Base-by-base conservation (phyloP, 139 green algal species). In the Micractinium conductrix region DNA sequence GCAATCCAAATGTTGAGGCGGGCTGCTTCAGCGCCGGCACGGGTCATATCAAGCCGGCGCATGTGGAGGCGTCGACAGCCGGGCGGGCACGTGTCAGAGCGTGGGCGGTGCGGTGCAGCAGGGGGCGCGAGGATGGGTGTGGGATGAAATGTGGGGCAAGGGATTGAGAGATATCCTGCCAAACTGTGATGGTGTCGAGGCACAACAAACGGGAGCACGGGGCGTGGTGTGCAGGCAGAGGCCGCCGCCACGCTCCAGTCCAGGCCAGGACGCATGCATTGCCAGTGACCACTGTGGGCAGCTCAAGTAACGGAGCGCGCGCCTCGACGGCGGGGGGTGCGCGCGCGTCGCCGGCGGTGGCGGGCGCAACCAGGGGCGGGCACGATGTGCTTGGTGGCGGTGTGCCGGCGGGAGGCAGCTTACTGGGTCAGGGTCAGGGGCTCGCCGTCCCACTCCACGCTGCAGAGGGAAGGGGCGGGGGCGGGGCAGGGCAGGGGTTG, bases 371-470 rank as follows among this genome's bases (percentile, higher is more conserved):
- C n/a, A n/a, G n/a, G n/a, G n/a, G n/a, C n/a, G n/a, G n/a, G n/a
- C n/a, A n/a, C n/a, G n/a, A n/a, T n/a, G n/a, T n/a, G n/a, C n/a
- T n/a, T n/a, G n/a, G n/a, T n/a, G n/a, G n/a, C n/a, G n/a, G n/a
- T n/a, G n/a, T n/a, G n/a, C n/a, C n/a, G n/a, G n/a, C n/a, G n/a
- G n/a, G n/a, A n/a, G n/a, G n/a, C n/a, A n/a, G n/a, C n/a, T 22
- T 67, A 45, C 43, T 55, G 37, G 28, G 37, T 21, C 33, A 88
- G 73, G 19, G 82, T 81, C 48, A 91, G 79, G 30, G 88, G 88
- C 86, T 90, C 86, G 44, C 80, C 84, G 33, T 94, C 89, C 92
- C 95, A 98, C 65, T 94, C 75, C 37, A 92, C 92, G 0, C 95
- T 60, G 43, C 71, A 30, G 37, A 53, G 37, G 68, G 38, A 28